Conservation (phyloP, 306 rosid genomes). For the Prunus dulcis region DNA sequence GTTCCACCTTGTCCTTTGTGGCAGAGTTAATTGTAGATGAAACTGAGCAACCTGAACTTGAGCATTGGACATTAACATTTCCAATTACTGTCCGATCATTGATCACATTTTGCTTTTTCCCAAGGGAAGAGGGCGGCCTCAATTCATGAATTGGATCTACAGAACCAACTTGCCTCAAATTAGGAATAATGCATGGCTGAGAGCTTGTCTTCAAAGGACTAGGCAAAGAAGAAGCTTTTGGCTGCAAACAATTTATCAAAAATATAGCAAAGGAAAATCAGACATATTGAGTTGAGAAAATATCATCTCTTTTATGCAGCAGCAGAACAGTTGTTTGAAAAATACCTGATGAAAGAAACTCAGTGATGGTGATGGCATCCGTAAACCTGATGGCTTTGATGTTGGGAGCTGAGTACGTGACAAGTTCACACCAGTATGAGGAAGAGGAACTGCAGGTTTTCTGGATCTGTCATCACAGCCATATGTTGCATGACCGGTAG, state of each 20-base stretch:
- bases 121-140: constrained; percentile 31
- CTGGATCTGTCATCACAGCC: constrained; percentile 12
- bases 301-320: constrained; percentile 10
- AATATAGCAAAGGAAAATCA: not conserved
- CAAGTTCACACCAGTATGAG: constrained; percentile 34
- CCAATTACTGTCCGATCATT: constrained; percentile 23
- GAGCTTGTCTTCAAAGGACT: constrained; percentile 36
- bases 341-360: constrained; percentile 77
- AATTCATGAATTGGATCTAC: constrained; percentile 28
- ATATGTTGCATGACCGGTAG: constrained; percentile 7
- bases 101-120: constrained; percentile 23
- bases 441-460: constrained; percentile 29
- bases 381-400: constrained; percentile 71
- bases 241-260: constrained; percentile 32
- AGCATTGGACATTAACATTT: constrained; percentile 13
- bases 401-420: constrained; percentile 36
- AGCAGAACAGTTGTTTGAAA: constrained; percentile 11
- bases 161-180: constrained; percentile 32
- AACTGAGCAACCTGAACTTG: constrained; percentile 14
- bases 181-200: constrained; percentile 42
- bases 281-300: constrained; percentile 1
- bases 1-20: constrained; percentile 26
- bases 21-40: constrained; percentile 1
- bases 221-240: constrained; percentile 43
- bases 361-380: constrained; percentile 96